A percentile compares a stretch with the other conserved stretches of the same genome.
Evolutionary conservation across 2,329 filamentous ascomycete genomes (phyloP).

Genomic region (Penicillium hesseltinei): DNA sequence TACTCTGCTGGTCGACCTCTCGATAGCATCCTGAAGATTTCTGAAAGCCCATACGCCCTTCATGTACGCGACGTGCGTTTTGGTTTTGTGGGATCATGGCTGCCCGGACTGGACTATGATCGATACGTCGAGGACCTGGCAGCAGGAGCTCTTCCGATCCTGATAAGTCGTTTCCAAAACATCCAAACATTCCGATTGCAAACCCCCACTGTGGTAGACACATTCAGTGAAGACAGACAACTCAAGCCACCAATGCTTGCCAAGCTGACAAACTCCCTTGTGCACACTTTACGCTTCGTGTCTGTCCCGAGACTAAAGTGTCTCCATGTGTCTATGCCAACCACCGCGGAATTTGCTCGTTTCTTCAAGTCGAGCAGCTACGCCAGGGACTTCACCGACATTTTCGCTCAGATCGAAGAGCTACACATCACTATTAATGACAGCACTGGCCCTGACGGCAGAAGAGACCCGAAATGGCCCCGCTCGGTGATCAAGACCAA

Average conservation of each 20-base stretch:
- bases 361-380: not conserved
- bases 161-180: not conserved
- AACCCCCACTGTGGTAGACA: not conserved
- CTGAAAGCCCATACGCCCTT: not conserved
- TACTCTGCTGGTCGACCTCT: not conserved
- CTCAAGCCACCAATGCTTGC: not conserved
- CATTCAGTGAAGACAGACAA: not conserved
- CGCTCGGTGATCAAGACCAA: not conserved
- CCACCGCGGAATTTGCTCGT: not conserved
- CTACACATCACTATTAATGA: slow-evolving; percentile 1
- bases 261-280: not conserved
- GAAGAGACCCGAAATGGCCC: not conserved
- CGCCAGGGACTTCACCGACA: not conserved
- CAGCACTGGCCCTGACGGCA: not conserved
- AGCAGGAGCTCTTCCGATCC: not conserved
- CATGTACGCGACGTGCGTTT: not conserved
- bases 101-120: not conserved
- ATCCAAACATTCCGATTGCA: not conserved
- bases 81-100: not conserved
- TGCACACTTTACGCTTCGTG: not conserved
- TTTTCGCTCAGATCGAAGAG: not conserved
- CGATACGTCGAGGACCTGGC: not conserved
- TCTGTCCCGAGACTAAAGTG: not conserved
- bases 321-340: not conserved
- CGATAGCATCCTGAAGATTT: not conserved